Conservation (phyloP, 2,329 filamentous ascomycete species). For the Penicillium sp. region DNA sequence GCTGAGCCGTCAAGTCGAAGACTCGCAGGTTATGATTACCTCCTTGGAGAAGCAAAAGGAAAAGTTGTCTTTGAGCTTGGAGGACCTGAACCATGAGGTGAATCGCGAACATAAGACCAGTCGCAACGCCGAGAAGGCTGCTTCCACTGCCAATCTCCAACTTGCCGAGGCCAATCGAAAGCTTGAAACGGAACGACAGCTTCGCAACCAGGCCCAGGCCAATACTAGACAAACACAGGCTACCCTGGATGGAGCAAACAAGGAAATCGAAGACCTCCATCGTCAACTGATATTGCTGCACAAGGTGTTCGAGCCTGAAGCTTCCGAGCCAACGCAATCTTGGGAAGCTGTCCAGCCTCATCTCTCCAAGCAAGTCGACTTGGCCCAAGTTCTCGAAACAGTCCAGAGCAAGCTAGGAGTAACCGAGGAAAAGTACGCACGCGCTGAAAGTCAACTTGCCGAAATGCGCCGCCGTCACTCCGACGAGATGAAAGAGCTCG, state of each 20-base stretch:
- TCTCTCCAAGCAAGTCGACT: constrained; percentile 67
- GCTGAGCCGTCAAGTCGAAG: constrained; percentile 80
- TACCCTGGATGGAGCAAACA: constrained; percentile 76
- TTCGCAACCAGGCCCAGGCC: constrained; percentile 80
- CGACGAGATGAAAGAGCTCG: constrained; percentile 69
- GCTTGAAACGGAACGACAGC: constrained; percentile 84
- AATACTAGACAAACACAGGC: constrained; percentile 80
- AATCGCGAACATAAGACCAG: constrained; percentile 86
- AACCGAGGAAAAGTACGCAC: constrained; percentile 75
- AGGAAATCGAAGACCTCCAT: constrained; percentile 78
- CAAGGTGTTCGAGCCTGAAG: constrained; percentile 80
- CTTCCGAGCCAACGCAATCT: constrained; percentile 64
- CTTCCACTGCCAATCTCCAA: constrained; percentile 77
- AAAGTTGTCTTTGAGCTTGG: constrained; percentile 82
- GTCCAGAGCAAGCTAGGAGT: constrained; percentile 86
- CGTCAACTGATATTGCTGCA: constrained; percentile 79
- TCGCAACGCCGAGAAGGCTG: constrained; percentile 84
- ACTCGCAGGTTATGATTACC: constrained; percentile 78
- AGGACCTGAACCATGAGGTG: constrained; percentile 91
- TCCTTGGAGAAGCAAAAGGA: constrained; percentile 92
- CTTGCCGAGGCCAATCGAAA: constrained; percentile 86
- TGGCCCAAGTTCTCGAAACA: constrained; percentile 83
- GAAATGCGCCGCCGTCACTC: constrained; percentile 75
- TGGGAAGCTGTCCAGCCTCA: constrained; percentile 71
- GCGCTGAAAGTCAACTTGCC: constrained; percentile 79